These are phyloP conservation scores for Metschnikowia cubensis DNA, from an alignment of 805 yeast genomes.

Conservation along the genomic window DNA sequence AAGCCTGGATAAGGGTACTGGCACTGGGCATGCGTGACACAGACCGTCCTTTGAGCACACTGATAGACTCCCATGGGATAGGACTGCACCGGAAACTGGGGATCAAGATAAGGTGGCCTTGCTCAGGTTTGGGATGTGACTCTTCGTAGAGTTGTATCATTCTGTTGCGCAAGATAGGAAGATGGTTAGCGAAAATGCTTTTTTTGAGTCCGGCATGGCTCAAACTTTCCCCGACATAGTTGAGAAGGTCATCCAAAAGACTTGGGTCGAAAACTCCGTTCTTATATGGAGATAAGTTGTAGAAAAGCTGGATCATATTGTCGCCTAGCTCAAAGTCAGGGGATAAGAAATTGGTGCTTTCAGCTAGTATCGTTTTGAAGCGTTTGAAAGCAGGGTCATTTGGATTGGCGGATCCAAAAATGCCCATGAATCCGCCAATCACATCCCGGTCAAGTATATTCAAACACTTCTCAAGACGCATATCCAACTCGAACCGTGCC, in stretches of 20 bases:
- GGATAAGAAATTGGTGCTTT: constrained; percentile 9
- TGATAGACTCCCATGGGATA: constrained; percentile 89
- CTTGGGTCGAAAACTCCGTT: constrained; percentile 4
- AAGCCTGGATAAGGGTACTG: constrained; percentile 37
- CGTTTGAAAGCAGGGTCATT: constrained; percentile 17
- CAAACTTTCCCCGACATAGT: constrained; percentile 3
- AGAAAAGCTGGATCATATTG: constrained; percentile 19
- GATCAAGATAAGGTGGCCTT: constrained; percentile 62
- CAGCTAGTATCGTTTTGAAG: constrained; percentile 20
- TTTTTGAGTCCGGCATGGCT: not conserved
- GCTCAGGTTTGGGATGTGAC: not conserved
- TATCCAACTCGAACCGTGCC: constrained; percentile 58
- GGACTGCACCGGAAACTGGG: constrained; percentile 61
- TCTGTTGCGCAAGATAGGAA: not conserved
- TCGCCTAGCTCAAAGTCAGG: constrained; percentile 16
- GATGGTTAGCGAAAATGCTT: not conserved
- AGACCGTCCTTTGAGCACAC: constrained; percentile 49
- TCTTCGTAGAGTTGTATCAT: constrained; percentile 1
- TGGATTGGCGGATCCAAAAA: constrained; percentile 43
- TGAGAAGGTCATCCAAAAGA: constrained; percentile 9
- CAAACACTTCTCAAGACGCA: constrained; percentile 50
- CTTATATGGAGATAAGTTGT: constrained; percentile 8
- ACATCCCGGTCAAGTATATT: constrained; percentile 56
- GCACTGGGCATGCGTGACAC: constrained; percentile 74
- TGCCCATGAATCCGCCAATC: constrained; percentile 73